phyloP scores from a whole-genome alignment of 176 grass and related monocot species.

The maize (Zea mays) region Zm-B73-REFERENCE-NAM-5.0 NC_050097.1:220624501-220625000 shows the following conservation, averaged over 20 bases:
- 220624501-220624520: slow-evolving; percentile 85
- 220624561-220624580: slow-evolving; percentile 46
- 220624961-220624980: not conserved
- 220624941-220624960: not conserved
- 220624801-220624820: slow-evolving; percentile 75
- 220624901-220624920: not conserved
- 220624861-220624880: not conserved
- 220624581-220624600: not conserved
- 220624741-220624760: slow-evolving; percentile 12
- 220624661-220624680: not conserved
- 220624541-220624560: slow-evolving; percentile 57
- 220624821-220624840: slow-evolving; percentile 15
- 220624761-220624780: slow-evolving; percentile 51
- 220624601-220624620: not conserved
- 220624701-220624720: not conserved
- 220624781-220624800: slow-evolving; percentile 62
- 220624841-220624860: not conserved
- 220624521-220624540: slow-evolving; percentile 75
- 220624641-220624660: not conserved
- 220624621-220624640: not conserved
- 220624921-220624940: not conserved
- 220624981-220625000: not conserved
- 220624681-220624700: not conserved
- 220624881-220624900: not conserved
- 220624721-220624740: not conserved